These are phyloP conservation scores for Colletotrichum noveboracense DNA, from an alignment of 2,329 filamentous ascomycete genomes.

Conservation along the genomic window DNA sequence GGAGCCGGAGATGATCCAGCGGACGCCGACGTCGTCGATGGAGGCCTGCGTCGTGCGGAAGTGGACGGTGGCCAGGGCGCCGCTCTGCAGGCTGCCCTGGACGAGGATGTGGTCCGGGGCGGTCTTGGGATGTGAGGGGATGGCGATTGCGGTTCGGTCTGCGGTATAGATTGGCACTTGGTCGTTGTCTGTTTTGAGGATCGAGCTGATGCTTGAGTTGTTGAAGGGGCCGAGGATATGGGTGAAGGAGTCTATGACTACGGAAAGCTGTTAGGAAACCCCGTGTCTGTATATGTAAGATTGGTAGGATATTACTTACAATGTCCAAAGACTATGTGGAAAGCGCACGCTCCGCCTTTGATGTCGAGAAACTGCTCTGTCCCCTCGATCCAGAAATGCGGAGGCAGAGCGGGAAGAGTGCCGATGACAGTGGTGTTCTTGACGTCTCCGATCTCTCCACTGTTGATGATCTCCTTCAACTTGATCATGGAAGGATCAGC, in stretches of 20 bases:
- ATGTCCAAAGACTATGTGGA: constrained; percentile 33
- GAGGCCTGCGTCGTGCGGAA: constrained; percentile 25
- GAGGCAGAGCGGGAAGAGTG: not conserved
- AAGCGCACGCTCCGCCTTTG: constrained; percentile 24
- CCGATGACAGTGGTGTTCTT: not conserved
- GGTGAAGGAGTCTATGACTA: constrained; percentile 37
- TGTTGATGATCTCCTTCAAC: constrained; percentile 44
- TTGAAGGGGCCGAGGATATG: constrained; percentile 36
- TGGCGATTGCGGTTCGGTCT: constrained; percentile 24
- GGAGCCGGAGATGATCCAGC: constrained; percentile 41
- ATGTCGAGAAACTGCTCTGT: constrained; percentile 27
- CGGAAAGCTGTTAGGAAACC: not conserved
- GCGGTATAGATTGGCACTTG: constrained; percentile 25
- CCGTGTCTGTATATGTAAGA: rapidly evolving
- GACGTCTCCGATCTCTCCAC: constrained; percentile 40
- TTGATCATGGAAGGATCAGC: constrained; percentile 43
- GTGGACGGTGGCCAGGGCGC: constrained; percentile 32
- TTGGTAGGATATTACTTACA: constrained; percentile 22
- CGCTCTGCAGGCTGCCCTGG: constrained; percentile 35
- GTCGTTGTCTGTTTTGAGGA: constrained; percentile 29
- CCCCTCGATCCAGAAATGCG: constrained; percentile 24
- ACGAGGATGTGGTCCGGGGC: constrained; percentile 38
- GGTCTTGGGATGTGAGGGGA: constrained; percentile 28
- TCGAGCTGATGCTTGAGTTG: constrained; percentile 28
- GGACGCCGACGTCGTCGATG: constrained; percentile 27